A percentile compares a stretch with the other conserved stretches of the same genome.
Evolutionary conservation across 345 rosid genomes (phyloP).

Genomic region (Dipteronia dyeriana): DNA sequence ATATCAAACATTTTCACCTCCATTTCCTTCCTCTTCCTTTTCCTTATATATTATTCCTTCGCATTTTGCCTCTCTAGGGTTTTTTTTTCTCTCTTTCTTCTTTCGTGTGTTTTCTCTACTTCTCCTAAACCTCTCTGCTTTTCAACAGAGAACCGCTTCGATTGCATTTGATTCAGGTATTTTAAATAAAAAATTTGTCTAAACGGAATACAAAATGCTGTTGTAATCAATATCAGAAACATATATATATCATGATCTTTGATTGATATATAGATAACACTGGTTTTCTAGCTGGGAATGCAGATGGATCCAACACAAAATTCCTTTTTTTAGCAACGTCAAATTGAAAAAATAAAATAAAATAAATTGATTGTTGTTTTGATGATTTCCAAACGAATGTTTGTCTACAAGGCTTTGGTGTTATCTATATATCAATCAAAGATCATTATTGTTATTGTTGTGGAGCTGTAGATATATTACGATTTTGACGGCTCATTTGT

Average conservation of each 20-base stretch:
- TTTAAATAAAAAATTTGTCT: neutral
- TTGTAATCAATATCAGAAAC: neutral
- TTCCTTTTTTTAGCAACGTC: neutral
- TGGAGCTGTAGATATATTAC: conserved; percentile 5
- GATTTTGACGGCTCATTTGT: conserved; percentile 35
- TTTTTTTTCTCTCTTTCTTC: conserved; percentile 17
- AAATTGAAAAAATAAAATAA: neutral
- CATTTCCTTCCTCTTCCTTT: conserved; percentile 19
- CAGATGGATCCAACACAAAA: neutral
- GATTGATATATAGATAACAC: too few relatives aligned
- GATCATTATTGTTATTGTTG: too few relatives aligned
- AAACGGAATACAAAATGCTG: conserved; percentile 17
- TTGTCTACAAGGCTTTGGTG: neutral
- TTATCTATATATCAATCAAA: too few relatives aligned
- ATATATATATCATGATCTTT: neutral
- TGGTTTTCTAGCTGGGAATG: conserved; percentile 24
- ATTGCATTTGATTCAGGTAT: conserved; percentile 22
- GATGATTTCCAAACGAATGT: neutral
- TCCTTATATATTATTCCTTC: conserved; percentile 1
- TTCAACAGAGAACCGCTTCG: neutral
- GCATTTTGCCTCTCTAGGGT: conserved; percentile 23
- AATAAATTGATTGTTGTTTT: neutral
- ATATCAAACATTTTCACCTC: conserved; percentile 36
- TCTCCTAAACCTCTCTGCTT: neutral
- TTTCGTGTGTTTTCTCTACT: neutral